Base-by-base conservation (phyloP, 371 early-diverging fungal genomes). In the Mortierella sp. region DNA sequence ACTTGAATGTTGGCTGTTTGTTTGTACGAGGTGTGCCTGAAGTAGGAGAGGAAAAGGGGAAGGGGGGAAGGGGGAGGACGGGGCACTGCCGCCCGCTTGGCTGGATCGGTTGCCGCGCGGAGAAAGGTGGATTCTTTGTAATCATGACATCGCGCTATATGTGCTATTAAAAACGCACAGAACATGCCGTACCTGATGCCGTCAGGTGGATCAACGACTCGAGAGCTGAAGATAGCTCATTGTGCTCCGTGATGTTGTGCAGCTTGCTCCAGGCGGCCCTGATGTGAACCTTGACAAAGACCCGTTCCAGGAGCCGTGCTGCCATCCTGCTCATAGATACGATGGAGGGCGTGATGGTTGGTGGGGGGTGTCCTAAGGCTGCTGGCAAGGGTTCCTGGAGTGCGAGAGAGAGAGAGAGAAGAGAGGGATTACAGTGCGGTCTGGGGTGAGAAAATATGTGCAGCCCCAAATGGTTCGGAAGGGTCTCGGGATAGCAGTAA, bases 211-310 rank as follows among this genome's bases (percentile, higher is more conserved):
- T 73, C 48, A 73, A 46, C 29, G 74, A 73, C 60, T 73, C 74
- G 52, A 73, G 63, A 4, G 74, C 67, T 37, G 67, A 67, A 12
- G 67, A 67, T 13, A 67, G 63, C 47, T 74, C 76, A 40, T 57
- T 51, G 12, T 74, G 68, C 17, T 74, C 76, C 16, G 68, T 74
- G 61, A 67, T 74, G 46, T 67, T 67, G 46, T 74, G 63, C 19
- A 73, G 74, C 37, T 73, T 73, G 67, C 67, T 73, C 74, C 74
- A 73, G 22, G 67, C 74, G n/a, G 74, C 62, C 13, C 74, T 67
- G 57, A 73, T 73, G 27, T 73, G 74, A 50, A 63, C 74, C 60
- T 73, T 73, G 48, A 73, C 74, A 67, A 73, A 73, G 44, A 73
- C 74, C 46, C 67, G 54, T 25, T 67, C 74, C 60, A 67, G 48